phyloP scores from a whole-genome alignment of 129 eudicot genomes.

The Chrysanthemum lavandulifolium region DNA sequence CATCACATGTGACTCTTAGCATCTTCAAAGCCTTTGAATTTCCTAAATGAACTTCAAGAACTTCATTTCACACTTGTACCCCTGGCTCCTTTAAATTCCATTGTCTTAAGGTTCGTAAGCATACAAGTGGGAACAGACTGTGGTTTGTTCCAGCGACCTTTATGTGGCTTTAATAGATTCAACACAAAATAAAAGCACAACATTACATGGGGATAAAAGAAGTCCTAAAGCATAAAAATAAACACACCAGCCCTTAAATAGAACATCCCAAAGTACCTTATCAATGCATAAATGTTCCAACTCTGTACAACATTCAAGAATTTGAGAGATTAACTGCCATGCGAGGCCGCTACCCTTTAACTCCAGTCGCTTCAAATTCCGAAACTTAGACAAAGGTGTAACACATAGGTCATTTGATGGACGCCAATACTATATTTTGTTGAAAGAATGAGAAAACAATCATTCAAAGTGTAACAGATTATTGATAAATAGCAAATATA shows the following conservation, averaged over 20 bases:
- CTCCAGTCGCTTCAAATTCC: not conserved
- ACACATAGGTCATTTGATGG: not conserved
- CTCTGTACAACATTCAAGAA: not conserved
- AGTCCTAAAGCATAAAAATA: not conserved
- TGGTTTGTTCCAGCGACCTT: not conserved
- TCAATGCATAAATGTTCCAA: not conserved
- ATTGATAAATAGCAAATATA: not conserved
- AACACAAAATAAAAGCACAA: not conserved
- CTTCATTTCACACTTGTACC: not conserved
- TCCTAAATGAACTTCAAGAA: not conserved
- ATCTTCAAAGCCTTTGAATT: not conserved
- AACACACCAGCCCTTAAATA: not conserved
- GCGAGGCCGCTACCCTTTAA: not conserved
- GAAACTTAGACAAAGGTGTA: not conserved
- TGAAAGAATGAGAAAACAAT: not conserved
- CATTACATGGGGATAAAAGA: not conserved
- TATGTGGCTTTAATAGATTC: not conserved
- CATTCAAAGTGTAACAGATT: not conserved
- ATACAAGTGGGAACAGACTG: not conserved
- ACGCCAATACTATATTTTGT: no score
- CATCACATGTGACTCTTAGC: not conserved
- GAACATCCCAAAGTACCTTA: not conserved
- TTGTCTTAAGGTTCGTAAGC: not conserved
- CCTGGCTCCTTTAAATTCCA: not conserved
- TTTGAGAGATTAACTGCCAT: not conserved